Percentiles rank a stretch among this genome's conserved stretches.
phyloP scores from a whole-genome alignment of 108 stramenopile genomes.

The Hondaea fermentalgiana region DNA sequence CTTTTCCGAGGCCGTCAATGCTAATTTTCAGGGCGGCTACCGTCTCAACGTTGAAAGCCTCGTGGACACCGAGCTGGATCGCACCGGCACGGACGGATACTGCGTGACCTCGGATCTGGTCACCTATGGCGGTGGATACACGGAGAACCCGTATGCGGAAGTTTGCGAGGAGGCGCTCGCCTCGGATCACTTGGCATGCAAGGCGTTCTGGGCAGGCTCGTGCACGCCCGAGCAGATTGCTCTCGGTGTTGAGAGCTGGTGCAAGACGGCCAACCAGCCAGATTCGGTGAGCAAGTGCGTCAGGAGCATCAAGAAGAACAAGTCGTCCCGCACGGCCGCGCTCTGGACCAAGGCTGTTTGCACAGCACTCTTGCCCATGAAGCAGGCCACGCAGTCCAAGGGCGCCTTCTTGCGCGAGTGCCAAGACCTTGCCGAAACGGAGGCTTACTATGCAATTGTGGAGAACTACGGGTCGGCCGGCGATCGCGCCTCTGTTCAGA shows the following conservation, averaged over 20 bases:
- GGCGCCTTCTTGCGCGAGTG: not conserved
- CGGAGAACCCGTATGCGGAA: not conserved
- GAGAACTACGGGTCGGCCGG: not conserved
- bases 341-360: not conserved
- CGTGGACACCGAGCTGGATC: not conserved
- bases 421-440: not conserved
- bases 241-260: not conserved
- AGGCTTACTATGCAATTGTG: not conserved
- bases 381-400: not conserved
- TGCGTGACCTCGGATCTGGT: not conserved
- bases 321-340: not conserved
- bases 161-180: not conserved
- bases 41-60: not conserved
- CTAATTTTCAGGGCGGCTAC: not conserved
- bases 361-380: not conserved
- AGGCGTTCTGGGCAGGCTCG: not conserved
- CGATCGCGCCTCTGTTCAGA: not conserved
- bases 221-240: not conserved
- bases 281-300: not conserved
- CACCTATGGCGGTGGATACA: not conserved
- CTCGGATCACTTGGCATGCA: not conserved
- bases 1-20: not conserved
- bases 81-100: not conserved
- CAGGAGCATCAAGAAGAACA: not conserved
- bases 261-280: not conserved